Evolutionary conservation across 306 rosid genomes (phyloP).

Genomic region (Lathyrus oleraceus): DNA sequence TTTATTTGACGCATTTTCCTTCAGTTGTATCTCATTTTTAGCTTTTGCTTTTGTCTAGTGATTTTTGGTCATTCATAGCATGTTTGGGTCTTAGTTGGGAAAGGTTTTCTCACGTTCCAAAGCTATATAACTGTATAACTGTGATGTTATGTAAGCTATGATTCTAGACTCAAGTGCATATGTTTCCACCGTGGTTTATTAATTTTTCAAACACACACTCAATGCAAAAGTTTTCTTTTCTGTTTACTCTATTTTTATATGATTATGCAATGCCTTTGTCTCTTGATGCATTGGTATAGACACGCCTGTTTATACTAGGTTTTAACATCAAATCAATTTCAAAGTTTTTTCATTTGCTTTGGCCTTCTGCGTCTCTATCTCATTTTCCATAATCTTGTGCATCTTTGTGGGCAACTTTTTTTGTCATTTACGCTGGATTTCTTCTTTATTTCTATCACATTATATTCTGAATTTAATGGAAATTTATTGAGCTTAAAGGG

Average conservation of each 20-base stretch:
- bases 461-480: constrained; percentile 23
- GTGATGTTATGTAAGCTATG: not conserved
- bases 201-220: not conserved
- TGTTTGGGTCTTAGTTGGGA: not conserved
- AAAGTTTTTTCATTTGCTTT: constrained; percentile 27
- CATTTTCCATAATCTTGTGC: constrained; percentile 10
- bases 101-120: not conserved
- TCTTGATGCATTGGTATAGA: not conserved
- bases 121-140: not conserved
- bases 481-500: not conserved
- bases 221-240: not conserved
- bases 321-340: constrained; percentile 18
- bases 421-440: no score
- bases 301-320: constrained; percentile 21
- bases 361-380: constrained; percentile 15
- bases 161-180: not conserved
- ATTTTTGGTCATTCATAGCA: not conserved
- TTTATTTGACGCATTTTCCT: constrained; percentile 10
- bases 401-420: not conserved
- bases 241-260: not conserved
- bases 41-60: not conserved
- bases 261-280: constrained; percentile 4
- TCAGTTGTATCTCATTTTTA: constrained; percentile 5
- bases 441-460: not conserved
- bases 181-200: not conserved